A percentile compares a stretch with the other conserved stretches of the same genome.
Conservation (phyloP, 352 stramenopile genomes). For the Aphanomyces euteiches region DNA sequence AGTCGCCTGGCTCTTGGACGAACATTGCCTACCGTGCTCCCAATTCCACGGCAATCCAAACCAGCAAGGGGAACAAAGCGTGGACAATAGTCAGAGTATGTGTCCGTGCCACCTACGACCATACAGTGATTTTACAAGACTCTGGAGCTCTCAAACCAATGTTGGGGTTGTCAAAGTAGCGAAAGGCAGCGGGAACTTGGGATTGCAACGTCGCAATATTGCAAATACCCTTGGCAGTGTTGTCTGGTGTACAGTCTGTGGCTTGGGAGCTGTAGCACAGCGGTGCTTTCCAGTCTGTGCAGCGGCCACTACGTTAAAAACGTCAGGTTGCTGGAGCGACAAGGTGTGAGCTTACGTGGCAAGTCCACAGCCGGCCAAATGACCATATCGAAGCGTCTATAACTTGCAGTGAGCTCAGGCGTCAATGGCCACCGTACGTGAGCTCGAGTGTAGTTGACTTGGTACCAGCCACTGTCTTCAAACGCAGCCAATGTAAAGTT, state of each 20-base stretch:
- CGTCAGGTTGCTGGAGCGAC: too few relatives aligned
- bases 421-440: constrained; percentile 7
- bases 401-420: constrained; percentile 41
- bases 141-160: constrained; percentile 38
- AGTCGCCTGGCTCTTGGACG: background rate
- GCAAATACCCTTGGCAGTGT: constrained; percentile 12
- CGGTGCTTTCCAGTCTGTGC: constrained; percentile 57
- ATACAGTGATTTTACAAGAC: background rate
- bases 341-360: background rate
- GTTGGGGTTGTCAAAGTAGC: constrained; percentile 55
- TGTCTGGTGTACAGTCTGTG: constrained; percentile 3
- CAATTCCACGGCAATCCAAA: constrained; percentile 5
- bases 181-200: constrained; percentile 46
- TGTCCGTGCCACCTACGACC: constrained; percentile 34
- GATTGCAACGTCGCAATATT: constrained; percentile 34
- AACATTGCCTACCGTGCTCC: background rate
- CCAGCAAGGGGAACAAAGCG: constrained; percentile 41
- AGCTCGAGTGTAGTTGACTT: constrained; percentile 26
- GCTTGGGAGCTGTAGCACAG: constrained; percentile 57
- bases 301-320: constrained; percentile 43
- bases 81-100: constrained; percentile 73
- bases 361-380: constrained; percentile 17
- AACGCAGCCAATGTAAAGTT: constrained; percentile 28
- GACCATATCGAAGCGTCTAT: background rate
- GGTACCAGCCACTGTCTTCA: constrained; percentile 33